phyloP scores from a whole-genome alignment of 179 eudicot species.

The Carnegiea gigantea region DNA sequence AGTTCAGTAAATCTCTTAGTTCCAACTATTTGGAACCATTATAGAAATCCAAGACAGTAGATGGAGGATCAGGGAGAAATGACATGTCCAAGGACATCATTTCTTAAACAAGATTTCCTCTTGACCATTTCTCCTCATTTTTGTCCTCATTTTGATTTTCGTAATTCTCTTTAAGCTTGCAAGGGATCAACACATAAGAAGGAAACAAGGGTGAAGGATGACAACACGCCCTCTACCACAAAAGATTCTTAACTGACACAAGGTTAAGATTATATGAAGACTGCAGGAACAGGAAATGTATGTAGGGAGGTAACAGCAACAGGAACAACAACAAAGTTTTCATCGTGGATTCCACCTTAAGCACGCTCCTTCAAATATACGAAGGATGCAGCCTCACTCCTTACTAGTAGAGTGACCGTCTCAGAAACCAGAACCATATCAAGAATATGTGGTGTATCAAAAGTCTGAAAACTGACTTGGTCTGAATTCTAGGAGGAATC shows the following conservation, averaged over 20 bases:
- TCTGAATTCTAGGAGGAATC: background rate
- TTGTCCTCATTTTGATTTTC: background rate
- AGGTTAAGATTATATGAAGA: background rate
- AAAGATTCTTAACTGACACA: background rate
- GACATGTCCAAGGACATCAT: background rate
- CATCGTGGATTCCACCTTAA: background rate
- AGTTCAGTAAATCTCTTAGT: background rate
- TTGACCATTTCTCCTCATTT: slow-evolving; percentile 1
- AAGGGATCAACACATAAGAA: background rate
- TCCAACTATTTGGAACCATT: background rate
- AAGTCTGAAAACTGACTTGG: background rate
- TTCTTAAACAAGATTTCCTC: background rate
- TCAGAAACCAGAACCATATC: background rate
- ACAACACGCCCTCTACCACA: background rate
- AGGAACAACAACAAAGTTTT: background rate
- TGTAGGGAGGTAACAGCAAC: background rate
- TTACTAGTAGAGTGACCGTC: background rate
- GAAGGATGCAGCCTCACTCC: background rate
- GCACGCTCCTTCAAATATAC: background rate
- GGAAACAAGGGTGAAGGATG: background rate
- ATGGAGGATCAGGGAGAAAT: background rate
- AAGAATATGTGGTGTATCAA: background rate
- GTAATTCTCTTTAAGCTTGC: background rate
- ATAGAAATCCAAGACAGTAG: background rate
- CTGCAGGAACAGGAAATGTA: no score